Conservation (phyloP, 106 monocot genomes). For the Phalaenopsis equestris region DNA sequence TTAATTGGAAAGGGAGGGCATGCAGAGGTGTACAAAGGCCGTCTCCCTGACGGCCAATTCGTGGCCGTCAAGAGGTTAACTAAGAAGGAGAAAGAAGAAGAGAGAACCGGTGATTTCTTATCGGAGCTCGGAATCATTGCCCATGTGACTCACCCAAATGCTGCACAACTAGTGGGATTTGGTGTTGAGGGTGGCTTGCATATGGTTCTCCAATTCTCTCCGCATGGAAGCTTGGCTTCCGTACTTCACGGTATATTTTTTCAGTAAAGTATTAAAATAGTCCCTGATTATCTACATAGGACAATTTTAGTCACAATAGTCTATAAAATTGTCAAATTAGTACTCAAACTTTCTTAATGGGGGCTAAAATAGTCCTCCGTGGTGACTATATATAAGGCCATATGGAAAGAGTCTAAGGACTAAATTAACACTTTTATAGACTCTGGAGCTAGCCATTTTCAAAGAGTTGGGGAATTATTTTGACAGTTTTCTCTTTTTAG, state of each 20-base stretch:
- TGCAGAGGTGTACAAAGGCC: conserved; percentile 83
- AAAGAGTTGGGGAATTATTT: not conserved
- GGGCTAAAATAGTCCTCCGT: no score
- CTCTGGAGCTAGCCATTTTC: no score
- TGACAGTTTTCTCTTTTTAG: not conserved
- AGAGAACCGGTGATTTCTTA: conserved; percentile 65
- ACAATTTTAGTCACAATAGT: no score
- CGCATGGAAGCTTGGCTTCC: conserved; percentile 91
- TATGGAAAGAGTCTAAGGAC: no score
- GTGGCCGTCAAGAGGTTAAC: conserved; percentile 87
- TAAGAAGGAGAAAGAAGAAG: conserved; percentile 52
- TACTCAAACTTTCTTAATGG: no score
- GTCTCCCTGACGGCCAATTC: conserved; percentile 57
- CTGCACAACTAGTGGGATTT: conserved; percentile 82
- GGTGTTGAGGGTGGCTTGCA: conserved; percentile 82
- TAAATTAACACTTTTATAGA: not conserved
- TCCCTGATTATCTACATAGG: no score
- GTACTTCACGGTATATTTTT: conserved; percentile 71
- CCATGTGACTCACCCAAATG: conserved; percentile 92
- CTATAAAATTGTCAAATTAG: no score
- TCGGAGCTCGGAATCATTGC: conserved; percentile 93
- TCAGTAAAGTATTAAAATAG: no score
- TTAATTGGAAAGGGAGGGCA: conserved; percentile 95
- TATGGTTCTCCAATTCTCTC: conserved; percentile 77
- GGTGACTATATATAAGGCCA: no score